Conservation (phyloP, 331 rosid genomes). For the Arachis monticola region DNA sequence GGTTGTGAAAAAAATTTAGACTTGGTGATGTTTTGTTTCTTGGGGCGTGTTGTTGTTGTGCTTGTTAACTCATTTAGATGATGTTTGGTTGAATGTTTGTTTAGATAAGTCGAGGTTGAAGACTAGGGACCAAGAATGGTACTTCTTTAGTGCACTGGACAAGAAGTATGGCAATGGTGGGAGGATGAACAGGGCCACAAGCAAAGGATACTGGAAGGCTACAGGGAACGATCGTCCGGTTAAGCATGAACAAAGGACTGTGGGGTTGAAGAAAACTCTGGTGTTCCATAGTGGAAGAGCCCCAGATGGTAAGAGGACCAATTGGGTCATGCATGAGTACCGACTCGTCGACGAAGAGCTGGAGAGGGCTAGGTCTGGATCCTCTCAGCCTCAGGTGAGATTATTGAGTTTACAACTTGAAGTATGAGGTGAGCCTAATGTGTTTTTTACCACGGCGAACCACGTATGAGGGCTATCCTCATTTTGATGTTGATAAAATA, state of each 20-base stretch:
- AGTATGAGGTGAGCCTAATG: constrained; percentile 41
- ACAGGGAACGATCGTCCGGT: constrained; percentile 96
- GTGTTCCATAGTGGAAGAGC: constrained; percentile 99
- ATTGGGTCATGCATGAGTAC: constrained; percentile 99
- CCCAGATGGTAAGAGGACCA: constrained; percentile 91
- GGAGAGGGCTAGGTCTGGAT: constrained; percentile 65
- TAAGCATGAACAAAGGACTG: constrained; percentile 61
- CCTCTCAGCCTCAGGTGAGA: constrained; percentile 87
- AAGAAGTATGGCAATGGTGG: constrained; percentile 99
- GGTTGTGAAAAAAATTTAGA: neutral
- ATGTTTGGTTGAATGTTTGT: constrained; percentile 33
- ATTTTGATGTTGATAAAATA: constrained; percentile 42
- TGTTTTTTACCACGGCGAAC: constrained; percentile 22
- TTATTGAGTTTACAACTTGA: constrained; percentile 39
- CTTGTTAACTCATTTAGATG: neutral
- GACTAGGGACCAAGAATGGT: constrained; percentile 99
- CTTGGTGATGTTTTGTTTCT: neutral
- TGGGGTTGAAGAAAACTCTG: constrained; percentile 92
- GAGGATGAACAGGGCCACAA: constrained; percentile 96
- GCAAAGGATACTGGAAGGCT: constrained; percentile 96
- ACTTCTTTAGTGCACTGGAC: constrained; percentile 94
- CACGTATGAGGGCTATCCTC: constrained; percentile 20
- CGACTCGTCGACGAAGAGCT: constrained; percentile 84
- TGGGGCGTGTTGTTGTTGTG: neutral
- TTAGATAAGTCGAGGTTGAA: constrained; percentile 90